phyloP scores from a whole-genome alignment of 176 grass and related monocot genomes.

The Ampelocalamus luodianensis region DNA sequence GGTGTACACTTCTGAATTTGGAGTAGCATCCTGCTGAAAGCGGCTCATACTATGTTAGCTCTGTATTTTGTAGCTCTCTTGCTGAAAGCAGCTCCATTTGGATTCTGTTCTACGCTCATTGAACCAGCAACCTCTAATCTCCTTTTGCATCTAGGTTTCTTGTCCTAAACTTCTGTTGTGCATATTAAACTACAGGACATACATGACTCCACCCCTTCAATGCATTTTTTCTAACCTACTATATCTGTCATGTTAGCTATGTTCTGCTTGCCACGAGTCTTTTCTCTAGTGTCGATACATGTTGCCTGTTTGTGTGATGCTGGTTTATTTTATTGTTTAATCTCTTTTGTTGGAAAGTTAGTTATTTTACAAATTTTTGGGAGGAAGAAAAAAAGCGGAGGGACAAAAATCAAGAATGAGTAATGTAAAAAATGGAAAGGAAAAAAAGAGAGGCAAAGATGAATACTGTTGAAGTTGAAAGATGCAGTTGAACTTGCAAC shows the following conservation, averaged over 20 bases:
- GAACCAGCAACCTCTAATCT: neutral
- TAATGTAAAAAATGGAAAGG: neutral
- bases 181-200: conserved; percentile 27
- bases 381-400: neutral
- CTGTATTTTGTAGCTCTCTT: conserved; percentile 28
- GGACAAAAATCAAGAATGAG: neutral
- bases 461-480: neutral
- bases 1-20: conserved; percentile 21
- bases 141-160: neutral
- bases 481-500: neutral
- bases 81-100: conserved; percentile 42
- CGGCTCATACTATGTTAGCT: conserved; percentile 19
- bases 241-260: neutral
- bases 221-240: conserved; percentile 19
- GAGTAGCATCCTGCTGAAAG: conserved; percentile 32
- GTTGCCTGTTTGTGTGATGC: neutral
- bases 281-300: neutral
- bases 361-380: neutral
- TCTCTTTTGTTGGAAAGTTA: neutral
- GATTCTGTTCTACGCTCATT: conserved; percentile 23
- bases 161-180: conserved; percentile 29
- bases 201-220: conserved; percentile 19
- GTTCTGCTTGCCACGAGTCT: neutral
- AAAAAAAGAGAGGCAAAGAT: neutral
- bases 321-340: neutral